phyloP scores from a whole-genome alignment of 441 rosid species.

The Euphorbia corollata region DNA sequence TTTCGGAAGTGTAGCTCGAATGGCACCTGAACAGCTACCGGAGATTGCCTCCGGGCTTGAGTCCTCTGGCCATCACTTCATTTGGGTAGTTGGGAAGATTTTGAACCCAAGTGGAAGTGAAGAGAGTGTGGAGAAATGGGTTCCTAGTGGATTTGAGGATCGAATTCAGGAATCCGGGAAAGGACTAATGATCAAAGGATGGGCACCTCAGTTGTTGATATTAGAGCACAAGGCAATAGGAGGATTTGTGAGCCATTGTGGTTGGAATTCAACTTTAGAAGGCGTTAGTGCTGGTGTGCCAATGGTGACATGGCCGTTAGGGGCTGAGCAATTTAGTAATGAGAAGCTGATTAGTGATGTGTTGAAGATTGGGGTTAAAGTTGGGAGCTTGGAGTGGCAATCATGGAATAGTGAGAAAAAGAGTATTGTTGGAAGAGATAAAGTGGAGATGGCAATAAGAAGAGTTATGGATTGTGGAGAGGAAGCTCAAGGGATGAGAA shows the following conservation, averaged over 20 bases:
- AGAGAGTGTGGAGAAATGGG: neutral
- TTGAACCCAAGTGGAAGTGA: neutral
- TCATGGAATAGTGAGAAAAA: neutral
- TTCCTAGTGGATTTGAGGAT: constrained; percentile 16
- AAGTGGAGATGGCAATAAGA: constrained; percentile 22
- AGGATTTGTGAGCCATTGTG: constrained; percentile 6
- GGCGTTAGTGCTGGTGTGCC: constrained; percentile 18
- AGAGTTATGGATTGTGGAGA: constrained; percentile 24
- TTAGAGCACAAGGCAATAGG: constrained; percentile 12
- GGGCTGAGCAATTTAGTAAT: constrained; percentile 25
- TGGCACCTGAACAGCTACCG: constrained; percentile 6
- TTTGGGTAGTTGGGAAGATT: constrained; percentile 18
- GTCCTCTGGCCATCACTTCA: constrained; percentile 9
- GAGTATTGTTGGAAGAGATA: constrained; percentile 14
- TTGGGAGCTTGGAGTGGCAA: constrained; percentile 14
- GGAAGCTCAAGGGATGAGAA: constrained; percentile 31
- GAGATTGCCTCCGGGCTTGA: constrained; percentile 19
- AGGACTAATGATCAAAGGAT: constrained; percentile 2
- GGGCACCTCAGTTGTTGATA: constrained; percentile 12
- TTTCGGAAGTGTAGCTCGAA: constrained; percentile 17
- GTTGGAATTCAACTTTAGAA: constrained; percentile 11
- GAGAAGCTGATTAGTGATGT: constrained; percentile 23
- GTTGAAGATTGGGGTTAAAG: constrained; percentile 20
- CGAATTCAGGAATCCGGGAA: neutral
- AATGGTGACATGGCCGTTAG: constrained; percentile 26